Evolutionary conservation across 1,139 yeast genomes (phyloP), one percentile per base, ranked within the genome.

Genomic region (Pneumocystis jirovecii): DNA sequence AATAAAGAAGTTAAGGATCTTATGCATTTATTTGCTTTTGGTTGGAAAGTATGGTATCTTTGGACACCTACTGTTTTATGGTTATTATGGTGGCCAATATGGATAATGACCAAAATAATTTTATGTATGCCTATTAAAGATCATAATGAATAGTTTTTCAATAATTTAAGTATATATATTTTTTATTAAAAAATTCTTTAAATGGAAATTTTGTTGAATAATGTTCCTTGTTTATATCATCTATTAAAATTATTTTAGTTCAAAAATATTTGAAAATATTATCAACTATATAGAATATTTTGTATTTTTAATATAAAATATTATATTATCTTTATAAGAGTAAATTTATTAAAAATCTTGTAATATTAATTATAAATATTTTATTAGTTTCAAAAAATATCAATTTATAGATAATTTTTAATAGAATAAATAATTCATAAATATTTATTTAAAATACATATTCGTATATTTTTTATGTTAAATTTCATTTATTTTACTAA

Each of bases 11-110:
- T 80, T 2, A 73, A 75, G 31, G 74, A 74, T 62, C 68, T 86
- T 63, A 75, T 82, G 70, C 73, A 75, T 40, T 83, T 84, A 0
- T 76, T 89, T 35, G 74, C 85, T 19, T 78, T 82, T 37, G 83
- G 90, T 1, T 88, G 93, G 87, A 73, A 78, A 45, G 83, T 85
- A 56, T 76, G 88, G 66, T 88, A 86, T 69, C 85, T 88, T 68
- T 89, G 96, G 95, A 88, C 96, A 0, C 89, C 96, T 95, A 81
- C 83, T 67, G 82, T 89, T 29, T 75, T 90, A 3, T 79, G 84
- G 63, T 77, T 86, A 60, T 86, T 90, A 0, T 90, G 96, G 96
- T 76, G 85, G 63, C 95, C 97, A 0, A 81, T 85, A 1, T 91
- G 97, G 97, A 66, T 84, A 1, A 75, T 82, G 34, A 77, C 83